These are phyloP conservation scores for Comarum palustre DNA, from an alignment of 306 rosid species.

Conservation along the genomic window DNA sequence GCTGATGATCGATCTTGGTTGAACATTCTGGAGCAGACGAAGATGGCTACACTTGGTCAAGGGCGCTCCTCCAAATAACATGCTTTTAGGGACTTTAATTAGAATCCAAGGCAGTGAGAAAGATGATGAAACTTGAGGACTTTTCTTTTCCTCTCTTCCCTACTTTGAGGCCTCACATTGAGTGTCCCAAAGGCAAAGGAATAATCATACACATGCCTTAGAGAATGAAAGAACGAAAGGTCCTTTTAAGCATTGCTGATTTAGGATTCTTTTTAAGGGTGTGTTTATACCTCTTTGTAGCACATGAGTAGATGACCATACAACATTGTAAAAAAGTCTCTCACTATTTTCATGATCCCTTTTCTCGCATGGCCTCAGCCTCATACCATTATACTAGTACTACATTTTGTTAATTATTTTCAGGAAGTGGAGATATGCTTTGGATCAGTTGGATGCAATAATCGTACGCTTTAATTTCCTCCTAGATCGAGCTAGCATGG, in stretches of 20 bases:
- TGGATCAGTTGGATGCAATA: neutral
- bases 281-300: neutral
- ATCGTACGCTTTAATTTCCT: neutral
- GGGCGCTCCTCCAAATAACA: slow-evolving; percentile 22
- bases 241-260: slow-evolving; percentile 10
- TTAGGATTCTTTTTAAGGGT: slow-evolving; percentile 21
- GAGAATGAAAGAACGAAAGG: neutral
- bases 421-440: neutral
- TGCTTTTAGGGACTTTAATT: slow-evolving; percentile 37
- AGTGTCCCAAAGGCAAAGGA: slow-evolving; percentile 34
- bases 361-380: slow-evolving; percentile 27
- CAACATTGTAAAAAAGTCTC: slow-evolving; percentile 3
- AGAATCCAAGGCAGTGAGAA: slow-evolving; percentile 41
- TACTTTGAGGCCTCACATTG: slow-evolving; percentile 33
- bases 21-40: neutral
- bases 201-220: slow-evolving; percentile 24
- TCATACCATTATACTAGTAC: neutral
- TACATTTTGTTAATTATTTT: neutral
- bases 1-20: neutral
- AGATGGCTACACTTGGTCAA: slow-evolving; percentile 18
- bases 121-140: slow-evolving; percentile 15
- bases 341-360: neutral
- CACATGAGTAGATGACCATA: slow-evolving; percentile 17
- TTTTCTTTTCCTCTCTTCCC: neutral
- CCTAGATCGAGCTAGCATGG: neutral